These are phyloP conservation scores for Trypanosoma caninum DNA, from an alignment of 208 protist genomes.

Conservation along the genomic window DNA sequence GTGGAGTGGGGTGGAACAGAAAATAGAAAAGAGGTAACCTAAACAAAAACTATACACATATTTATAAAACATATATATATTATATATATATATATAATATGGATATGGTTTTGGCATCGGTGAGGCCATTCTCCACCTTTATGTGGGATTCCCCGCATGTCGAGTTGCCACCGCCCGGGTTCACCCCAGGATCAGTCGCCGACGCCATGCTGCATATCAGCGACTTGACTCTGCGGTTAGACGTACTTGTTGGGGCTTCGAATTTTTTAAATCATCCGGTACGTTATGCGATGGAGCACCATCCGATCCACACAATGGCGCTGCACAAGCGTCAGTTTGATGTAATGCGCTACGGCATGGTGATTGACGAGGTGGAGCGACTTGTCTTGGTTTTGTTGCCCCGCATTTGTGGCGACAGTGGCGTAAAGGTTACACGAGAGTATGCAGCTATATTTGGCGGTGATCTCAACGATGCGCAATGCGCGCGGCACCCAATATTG, in stretches of 20 bases:
- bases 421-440: constrained; percentile 46
- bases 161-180: constrained; percentile 28
- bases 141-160: constrained; percentile 45
- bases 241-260: constrained; percentile 55
- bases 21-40: neutral
- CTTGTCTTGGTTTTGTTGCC: constrained; percentile 68
- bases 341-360: constrained; percentile 77
- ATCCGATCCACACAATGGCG: constrained; percentile 50
- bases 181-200: constrained; percentile 31
- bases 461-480: constrained; percentile 29
- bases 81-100: constrained; percentile 27
- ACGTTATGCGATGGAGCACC: constrained; percentile 38
- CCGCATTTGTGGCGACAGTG: constrained; percentile 42
- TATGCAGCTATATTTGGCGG: constrained; percentile 50
- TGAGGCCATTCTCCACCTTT: constrained; percentile 62
- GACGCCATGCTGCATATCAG: constrained; percentile 49
- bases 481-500: constrained; percentile 55
- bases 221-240: constrained; percentile 59
- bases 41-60: neutral
- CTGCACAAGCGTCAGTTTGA: constrained; percentile 79
- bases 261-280: constrained; percentile 60
- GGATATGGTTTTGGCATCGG: constrained; percentile 35
- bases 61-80: neutral
- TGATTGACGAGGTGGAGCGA: constrained; percentile 55
- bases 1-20: neutral